Base-by-base conservation (phyloP, 768 basidiomycete species). In the Naganishia friedmannii region DNA sequence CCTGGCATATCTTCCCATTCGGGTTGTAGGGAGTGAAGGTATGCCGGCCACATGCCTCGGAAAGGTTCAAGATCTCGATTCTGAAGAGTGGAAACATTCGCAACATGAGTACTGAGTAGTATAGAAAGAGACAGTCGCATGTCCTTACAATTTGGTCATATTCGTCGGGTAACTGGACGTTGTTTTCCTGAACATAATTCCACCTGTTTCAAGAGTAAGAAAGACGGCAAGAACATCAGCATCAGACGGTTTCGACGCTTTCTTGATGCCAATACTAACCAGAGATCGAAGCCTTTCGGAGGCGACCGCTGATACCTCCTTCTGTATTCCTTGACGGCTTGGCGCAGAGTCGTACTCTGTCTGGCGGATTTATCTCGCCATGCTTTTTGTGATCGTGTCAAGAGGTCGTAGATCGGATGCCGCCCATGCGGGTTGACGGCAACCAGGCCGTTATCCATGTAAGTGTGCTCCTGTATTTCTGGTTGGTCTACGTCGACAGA, bases 81-180 rank as follows among this genome's bases (percentile, higher is more conserved):
- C 78, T 79, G 55, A 34, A n/a, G 23, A 26, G 65, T 12, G 7
- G n/a, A 26, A 13, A 26, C 6, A 21, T 3, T 17, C 21, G 4
- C n/a, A 15, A 28, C 31, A 28, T 48, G 32, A 34, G 53, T 42
- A 65, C 17, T 15, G 42, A 17, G 42, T 32, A 48, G 10, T 63
- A 58, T 8, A 13, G 42, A 29, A 42, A 65, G 54, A 34, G 58
- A 21, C 57, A 51, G 15, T 29, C 28, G 10, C 42, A 32, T 53
- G 53, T 56, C 73, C 78, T 71, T 46, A 79, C 76, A 29, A 81
- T 81, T 67, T 79, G 78, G 71, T 81, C 80, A 65, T 79, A 81
- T 72, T 81, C 75, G 68, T 79, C 75, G n/a, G 73, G 74, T 19
- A 80, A 66, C 42, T 74, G 73, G 3, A 77, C 74, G 9, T 73